These are phyloP conservation scores for Acarospora socialis DNA, from an alignment of 2,329 filamentous ascomycete species.

Conservation along the genomic window DNA sequence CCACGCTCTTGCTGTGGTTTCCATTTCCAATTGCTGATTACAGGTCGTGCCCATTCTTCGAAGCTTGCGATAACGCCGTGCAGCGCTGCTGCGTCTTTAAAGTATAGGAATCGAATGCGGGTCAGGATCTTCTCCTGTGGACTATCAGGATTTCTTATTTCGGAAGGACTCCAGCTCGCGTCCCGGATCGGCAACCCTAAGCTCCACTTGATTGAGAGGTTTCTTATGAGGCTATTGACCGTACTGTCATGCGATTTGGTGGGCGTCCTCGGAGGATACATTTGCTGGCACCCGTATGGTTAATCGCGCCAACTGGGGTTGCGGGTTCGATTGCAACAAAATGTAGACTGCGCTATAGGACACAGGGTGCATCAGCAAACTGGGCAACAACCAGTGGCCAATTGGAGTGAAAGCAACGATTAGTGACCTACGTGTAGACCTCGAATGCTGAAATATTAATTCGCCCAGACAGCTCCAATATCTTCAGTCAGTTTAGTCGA, in stretches of 20 bases:
- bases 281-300: too few relatives aligned
- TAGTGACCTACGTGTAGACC: too few relatives aligned
- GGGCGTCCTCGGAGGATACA: conserved; percentile 8
- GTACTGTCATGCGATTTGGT: conserved; percentile 8
- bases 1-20: too few relatives aligned
- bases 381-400: too few relatives aligned
- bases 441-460: too few relatives aligned
- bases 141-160: not conserved
- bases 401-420: too few relatives aligned
- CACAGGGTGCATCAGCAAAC: too few relatives aligned
- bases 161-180: conserved; percentile 7
- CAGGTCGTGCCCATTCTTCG: conserved; percentile 6
- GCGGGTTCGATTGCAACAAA: too few relatives aligned
- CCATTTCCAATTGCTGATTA: conserved; percentile 8
- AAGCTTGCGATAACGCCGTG: conserved; percentile 8
- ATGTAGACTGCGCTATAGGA: too few relatives aligned
- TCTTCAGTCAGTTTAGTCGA: too few relatives aligned
- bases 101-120: conserved; percentile 9
- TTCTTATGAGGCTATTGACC: conserved; percentile 6
- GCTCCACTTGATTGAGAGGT: conserved; percentile 10
- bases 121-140: conserved; percentile 7
- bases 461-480: too few relatives aligned
- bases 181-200: conserved; percentile 6
- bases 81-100: conserved; percentile 6
- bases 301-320: too few relatives aligned